Percentiles rank a stretch among this genome's conserved stretches.
phyloP scores from a whole-genome alignment of 148 eudicot genomes.

The Gaultheria prostrata region DNA sequence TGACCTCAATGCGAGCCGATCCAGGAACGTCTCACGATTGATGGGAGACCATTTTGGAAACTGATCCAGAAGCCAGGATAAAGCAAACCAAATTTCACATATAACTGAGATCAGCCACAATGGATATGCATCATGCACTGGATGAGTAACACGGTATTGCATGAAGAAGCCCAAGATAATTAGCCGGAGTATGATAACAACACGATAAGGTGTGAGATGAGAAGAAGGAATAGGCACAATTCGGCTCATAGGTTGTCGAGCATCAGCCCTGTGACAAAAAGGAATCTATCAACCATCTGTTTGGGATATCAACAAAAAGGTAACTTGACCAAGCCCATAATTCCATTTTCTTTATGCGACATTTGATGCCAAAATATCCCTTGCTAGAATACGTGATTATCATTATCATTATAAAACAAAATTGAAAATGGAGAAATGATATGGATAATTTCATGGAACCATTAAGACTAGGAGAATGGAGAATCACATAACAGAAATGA shows the following conservation, averaged over 20 bases:
- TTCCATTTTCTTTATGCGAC: background rate
- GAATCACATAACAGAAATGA: background rate
- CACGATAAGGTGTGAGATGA: constrained; percentile 89
- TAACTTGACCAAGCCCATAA: background rate
- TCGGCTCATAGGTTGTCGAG: constrained; percentile 94
- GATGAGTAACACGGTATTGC: constrained; percentile 93
- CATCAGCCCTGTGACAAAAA: constrained; percentile 72
- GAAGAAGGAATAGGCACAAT: constrained; percentile 74
- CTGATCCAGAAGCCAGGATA: constrained; percentile 98
- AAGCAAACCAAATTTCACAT: constrained; percentile 97
- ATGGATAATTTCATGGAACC: background rate
- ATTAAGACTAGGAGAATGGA: background rate
- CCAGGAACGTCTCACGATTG: constrained; percentile 93
- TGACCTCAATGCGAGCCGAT: constrained; percentile 93
- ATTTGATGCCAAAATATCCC: background rate
- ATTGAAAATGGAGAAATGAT: background rate
- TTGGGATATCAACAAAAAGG: background rate
- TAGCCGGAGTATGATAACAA: constrained; percentile 78
- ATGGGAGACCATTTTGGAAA: constrained; percentile 97
- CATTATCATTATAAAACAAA: background rate
- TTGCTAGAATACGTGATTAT: background rate
- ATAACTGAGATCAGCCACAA: constrained; percentile 90
- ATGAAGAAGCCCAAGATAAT: constrained; percentile 84
- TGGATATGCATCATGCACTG: constrained; percentile 92
- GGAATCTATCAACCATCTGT: constrained; percentile 16